Base-by-base conservation (phyloP, 345 rosid species). In the Gossypium ekmanianum region DNA sequence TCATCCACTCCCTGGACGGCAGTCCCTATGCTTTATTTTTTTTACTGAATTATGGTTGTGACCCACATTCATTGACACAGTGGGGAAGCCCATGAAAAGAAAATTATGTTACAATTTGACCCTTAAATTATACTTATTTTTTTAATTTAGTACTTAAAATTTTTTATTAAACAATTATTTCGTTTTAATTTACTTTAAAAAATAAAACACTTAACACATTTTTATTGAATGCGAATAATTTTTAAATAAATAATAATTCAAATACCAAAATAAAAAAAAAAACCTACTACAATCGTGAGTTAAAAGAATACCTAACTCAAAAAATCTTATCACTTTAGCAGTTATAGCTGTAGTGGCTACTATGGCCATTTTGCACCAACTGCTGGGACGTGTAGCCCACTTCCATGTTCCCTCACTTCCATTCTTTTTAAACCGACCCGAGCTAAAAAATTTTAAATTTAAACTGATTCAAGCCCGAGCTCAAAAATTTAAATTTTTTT, bases 301-400 rank as follows among this genome's bases (percentile, higher is more conserved):
- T 34, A 5, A 34, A 34, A 34, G 41, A 81, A 81, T 69, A 81
- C 81, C 88, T 64, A 83, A 80, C 85, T 75, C 74, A 1, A 27
- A 73, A 34, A 79, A 75, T 74, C 81, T 72, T 29, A 72, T 82
- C 84, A 71, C 82, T 79, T 83, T 77, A 83, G 81, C 78, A 83
- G 88, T 85, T 85, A 76, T 70, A 83, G 75, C 84, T 81, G 79
- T 73, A 80, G 85, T 26, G 41, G 64, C 27, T 61, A 61, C n/a
- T 10, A 14, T 7, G 41, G 34, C 64, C 41, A 27, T 11, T 27
- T 27, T 27, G 64, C 64, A 61, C 64, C 64, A 61, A 61, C n/a
- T 61, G 64, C 64, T 83, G 82, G 84, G 64, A 61, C 27, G 64
- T 76, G 85, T 83, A 83, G 86, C 84, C 86, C 90, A 79, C 44